Conservation (phyloP, 2,329 filamentous ascomycete species). For the Xylariaceae sp. region DNA sequence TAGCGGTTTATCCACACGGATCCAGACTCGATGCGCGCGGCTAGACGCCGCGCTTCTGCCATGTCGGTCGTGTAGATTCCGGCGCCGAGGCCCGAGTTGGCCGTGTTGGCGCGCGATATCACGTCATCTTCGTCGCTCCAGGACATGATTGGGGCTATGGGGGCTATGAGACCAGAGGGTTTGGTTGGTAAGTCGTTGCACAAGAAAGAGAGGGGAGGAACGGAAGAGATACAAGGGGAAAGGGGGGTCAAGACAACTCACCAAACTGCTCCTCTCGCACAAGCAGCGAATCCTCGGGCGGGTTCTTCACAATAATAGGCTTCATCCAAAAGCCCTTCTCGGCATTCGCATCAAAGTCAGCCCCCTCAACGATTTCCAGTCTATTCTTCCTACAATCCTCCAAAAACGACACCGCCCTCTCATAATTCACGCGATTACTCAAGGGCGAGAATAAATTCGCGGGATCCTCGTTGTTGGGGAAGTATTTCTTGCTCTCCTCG, state of each 20-base stretch:
- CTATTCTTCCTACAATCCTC: constrained; percentile 51
- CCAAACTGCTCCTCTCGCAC: constrained; percentile 60
- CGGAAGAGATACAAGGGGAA: neutral
- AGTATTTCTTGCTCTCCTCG: constrained; percentile 42
- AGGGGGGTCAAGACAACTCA: constrained; percentile 22
- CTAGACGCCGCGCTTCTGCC: constrained; percentile 47
- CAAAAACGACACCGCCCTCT: constrained; percentile 54
- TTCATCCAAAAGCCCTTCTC: constrained; percentile 52
- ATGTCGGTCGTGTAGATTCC: constrained; percentile 56
- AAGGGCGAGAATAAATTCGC: constrained; percentile 52
- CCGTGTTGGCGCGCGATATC: constrained; percentile 71
- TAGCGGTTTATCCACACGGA: constrained; percentile 56
- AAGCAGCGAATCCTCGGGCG: constrained; percentile 50
- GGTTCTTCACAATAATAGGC: constrained; percentile 56
- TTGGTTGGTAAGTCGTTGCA: neutral
- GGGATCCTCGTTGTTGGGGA: constrained; percentile 32
- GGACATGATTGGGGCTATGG: constrained; percentile 59
- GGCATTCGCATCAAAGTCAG: constrained; percentile 32
- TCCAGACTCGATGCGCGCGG: constrained; percentile 51
- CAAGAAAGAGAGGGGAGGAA: neutral
- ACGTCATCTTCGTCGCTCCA: constrained; percentile 61
- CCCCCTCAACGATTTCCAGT: constrained; percentile 49
- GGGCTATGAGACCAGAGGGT: constrained; percentile 35
- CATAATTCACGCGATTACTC: constrained; percentile 63
- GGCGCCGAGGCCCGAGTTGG: constrained; percentile 79